Evolutionary conservation across 1,284 basidiomycete species (phyloP), one percentile per base, ranked within the genome.

Genomic region (Paramarasmius palmivorus): DNA sequence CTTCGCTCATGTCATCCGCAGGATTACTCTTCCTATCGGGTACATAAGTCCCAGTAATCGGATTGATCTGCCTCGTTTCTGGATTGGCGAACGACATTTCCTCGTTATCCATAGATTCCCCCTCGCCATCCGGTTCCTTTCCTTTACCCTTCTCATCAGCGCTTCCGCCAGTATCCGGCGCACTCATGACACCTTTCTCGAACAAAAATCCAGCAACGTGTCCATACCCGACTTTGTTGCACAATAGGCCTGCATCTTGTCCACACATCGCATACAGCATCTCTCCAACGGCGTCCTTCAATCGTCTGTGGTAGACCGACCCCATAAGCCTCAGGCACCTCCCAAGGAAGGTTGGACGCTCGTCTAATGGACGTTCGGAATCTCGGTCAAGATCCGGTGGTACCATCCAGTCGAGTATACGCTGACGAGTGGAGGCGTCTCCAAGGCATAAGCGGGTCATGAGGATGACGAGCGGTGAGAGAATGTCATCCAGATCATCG

Each of bases 151-250:
- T 26, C 14, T 47, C 45, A 29, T 29, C 45, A 22, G n/a, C n/a
- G n/a, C n/a, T n/a, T n/a, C 23, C 40, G 22, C 4, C 19, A 12
- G 40, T 41, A 19, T 10, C 44, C 23, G 81, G 79, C 0, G 85
- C 83, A 49, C 76, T 82, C 60, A 90, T 77, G 58, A 96, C 79
- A 12, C 93, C 93, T 65, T 93, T 93, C 63, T 91, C 85, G 73
- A 93, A 95, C 25, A 98, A 77, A 73, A 92, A 90, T 1, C 95
- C 95, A 0, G 93, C 92, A 29, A 94, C 92, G 63, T 94, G 94
- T 20, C 95, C 95, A 60, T 97, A 59, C 4, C 57, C 57, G 20
- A 59, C 49, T n/a, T 56, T 40, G 26, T 42, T 46, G 4, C 47
- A 50, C 20, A 59, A 40, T 10, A 37, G 44, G 22, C 26, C 50